These are phyloP conservation scores for Solanum hybrid DNA, from an alignment of 305 asterid genomes.

Conservation along the genomic window DNA sequence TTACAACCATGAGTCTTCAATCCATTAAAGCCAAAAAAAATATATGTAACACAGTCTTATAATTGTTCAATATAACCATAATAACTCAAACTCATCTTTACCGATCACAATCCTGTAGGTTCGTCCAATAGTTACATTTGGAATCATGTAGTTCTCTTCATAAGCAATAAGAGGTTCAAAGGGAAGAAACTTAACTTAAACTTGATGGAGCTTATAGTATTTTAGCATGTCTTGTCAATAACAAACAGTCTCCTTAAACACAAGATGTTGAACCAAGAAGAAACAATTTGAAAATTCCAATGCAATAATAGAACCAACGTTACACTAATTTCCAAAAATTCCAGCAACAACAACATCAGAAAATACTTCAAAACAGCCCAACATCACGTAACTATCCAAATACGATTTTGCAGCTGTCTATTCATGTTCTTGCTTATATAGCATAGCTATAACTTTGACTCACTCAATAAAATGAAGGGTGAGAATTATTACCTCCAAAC, in stretches of 20 bases:
- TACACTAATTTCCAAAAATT: background rate
- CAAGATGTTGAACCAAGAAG: no score
- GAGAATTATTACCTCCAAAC: background rate
- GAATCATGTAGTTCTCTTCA: background rate
- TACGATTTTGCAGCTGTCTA: background rate
- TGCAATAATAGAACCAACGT: background rate
- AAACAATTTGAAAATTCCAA: no score
- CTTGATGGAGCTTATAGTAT: background rate
- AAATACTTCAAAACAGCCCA: background rate
- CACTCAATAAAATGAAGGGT: background rate
- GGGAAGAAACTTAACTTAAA: background rate
- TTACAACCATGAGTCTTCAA: no score
- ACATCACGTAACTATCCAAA: background rate
- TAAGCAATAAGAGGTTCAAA: no score
- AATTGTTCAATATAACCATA: background rate
- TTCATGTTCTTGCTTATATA: background rate
- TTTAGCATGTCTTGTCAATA: background rate
- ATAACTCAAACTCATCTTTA: background rate
- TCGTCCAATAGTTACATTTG: background rate
- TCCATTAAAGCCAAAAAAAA: background rate
- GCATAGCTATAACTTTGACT: background rate
- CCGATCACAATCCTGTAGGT: background rate
- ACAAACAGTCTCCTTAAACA: background rate
- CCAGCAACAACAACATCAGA: background rate
- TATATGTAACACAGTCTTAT: background rate